A percentile compares a stretch with the other conserved stretches of the same genome.
phyloP scores from a whole-genome alignment of 2,329 filamentous ascomycete species.

The Paraphaeosphaeria minitans region DNA sequence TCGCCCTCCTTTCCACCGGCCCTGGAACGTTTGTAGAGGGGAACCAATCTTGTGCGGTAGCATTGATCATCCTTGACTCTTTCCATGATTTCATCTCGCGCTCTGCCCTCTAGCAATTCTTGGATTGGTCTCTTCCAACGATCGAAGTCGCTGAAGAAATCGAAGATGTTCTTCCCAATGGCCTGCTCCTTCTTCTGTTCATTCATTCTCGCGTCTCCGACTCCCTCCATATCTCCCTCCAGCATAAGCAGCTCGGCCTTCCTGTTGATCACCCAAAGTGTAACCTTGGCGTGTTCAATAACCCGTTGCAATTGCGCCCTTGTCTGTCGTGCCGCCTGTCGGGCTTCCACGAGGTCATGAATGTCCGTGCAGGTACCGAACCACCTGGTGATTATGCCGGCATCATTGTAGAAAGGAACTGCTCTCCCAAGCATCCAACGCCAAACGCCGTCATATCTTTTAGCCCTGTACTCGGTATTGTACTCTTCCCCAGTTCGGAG shows the following conservation, averaged over 20 bases:
- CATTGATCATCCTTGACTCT: conserved; percentile 65
- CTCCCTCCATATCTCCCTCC: conserved; percentile 66
- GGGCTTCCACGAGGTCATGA: conserved; percentile 72
- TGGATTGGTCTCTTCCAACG: conserved; percentile 64
- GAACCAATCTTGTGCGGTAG: conserved; percentile 74
- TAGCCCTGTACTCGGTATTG: conserved; percentile 72
- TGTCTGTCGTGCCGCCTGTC: conserved; percentile 67
- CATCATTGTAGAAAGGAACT: conserved; percentile 68
- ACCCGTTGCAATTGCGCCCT: conserved; percentile 75
- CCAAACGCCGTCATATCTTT: conserved; percentile 70
- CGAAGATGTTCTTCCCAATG: conserved; percentile 67
- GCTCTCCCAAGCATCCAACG: conserved; percentile 80
- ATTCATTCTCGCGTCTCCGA: conserved; percentile 37
- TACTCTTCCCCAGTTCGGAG: conserved; percentile 69
- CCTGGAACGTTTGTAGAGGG: conserved; percentile 63
- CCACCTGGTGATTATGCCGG: conserved; percentile 75
- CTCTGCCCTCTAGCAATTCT: conserved; percentile 66
- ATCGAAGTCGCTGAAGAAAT: conserved; percentile 60
- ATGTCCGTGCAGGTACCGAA: conserved; percentile 82
- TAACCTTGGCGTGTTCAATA: conserved; percentile 75
- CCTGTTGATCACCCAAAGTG: conserved; percentile 73
- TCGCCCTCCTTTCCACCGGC: conserved; percentile 58
- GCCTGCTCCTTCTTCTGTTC: conserved; percentile 28
- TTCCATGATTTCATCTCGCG: conserved; percentile 67
- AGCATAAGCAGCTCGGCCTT: conserved; percentile 68